Conservation (phyloP, 2,329 filamentous ascomycete species). For the Lasiodiplodia citricola region DNA sequence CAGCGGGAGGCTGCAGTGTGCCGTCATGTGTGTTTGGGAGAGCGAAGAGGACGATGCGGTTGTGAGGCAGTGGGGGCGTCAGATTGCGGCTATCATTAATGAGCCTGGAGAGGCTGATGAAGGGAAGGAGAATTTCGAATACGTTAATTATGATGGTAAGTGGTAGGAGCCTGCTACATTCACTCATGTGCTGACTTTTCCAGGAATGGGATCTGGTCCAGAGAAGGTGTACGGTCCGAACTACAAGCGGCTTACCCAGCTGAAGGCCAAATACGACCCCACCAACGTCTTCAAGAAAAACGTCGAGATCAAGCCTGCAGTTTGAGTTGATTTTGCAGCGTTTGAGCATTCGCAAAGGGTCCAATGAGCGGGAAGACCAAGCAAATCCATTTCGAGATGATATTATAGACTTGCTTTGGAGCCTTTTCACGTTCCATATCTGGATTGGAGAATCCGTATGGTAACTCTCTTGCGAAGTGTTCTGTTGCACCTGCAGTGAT, state of each 20-base stretch:
- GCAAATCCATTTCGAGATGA: too few relatives aligned
- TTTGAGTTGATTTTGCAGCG: background rate
- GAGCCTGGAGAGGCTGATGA: conserved; percentile 28
- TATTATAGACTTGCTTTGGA: too few relatives aligned
- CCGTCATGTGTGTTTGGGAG: background rate
- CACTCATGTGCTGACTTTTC: conserved; percentile 25
- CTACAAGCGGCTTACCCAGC: conserved; percentile 37
- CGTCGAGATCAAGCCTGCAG: background rate
- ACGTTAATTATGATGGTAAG: conserved; percentile 41
- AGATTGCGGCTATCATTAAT: conserved; percentile 1
- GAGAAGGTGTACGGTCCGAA: conserved; percentile 41
- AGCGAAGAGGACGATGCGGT: background rate
- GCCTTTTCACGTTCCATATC: too few relatives aligned
- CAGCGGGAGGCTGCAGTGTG: conserved; percentile 26
- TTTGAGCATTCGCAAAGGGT: too few relatives aligned
- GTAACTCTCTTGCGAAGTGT: too few relatives aligned
- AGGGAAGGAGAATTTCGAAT: conserved; percentile 38
- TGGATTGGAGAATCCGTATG: too few relatives aligned
- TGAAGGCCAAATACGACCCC: conserved; percentile 44
- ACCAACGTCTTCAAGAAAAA: conserved; percentile 38
- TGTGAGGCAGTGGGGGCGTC: conserved; percentile 14
- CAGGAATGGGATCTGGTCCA: conserved; percentile 34
- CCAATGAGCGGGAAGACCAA: too few relatives aligned
- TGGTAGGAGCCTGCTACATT: background rate
- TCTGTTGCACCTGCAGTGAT: too few relatives aligned